phyloP scores from a whole-genome alignment of 306 rosid genomes.

The Citrullus mucosospermus region DNA sequence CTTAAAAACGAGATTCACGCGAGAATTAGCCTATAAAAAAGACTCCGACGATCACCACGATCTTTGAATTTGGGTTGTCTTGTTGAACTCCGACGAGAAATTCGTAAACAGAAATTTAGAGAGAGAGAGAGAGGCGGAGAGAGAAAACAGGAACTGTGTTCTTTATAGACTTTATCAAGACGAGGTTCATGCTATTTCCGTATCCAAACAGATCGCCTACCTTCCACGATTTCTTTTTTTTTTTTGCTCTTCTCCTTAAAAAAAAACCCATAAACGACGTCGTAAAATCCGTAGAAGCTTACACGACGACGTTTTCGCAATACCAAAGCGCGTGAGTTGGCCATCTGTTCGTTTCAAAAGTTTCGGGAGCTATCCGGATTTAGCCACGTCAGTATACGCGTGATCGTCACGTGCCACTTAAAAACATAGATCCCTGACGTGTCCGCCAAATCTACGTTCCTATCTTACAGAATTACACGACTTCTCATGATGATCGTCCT shows the following conservation, averaged over 20 bases:
- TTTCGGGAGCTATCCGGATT: slow-evolving; percentile 2
- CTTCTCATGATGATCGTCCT: background rate
- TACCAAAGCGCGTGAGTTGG: slow-evolving; percentile 17
- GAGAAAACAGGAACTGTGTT: background rate
- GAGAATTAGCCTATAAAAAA: background rate
- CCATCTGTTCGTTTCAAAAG: background rate
- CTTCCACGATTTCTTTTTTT: background rate
- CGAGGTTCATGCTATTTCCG: slow-evolving; percentile 1
- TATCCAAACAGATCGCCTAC: slow-evolving; percentile 15
- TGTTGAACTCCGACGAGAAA: background rate
- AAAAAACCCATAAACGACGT: background rate
- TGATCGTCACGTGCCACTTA: background rate
- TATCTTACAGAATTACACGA: background rate
- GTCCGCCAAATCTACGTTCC: background rate
- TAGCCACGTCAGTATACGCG: slow-evolving; percentile 27
- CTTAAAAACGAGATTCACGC: background rate
- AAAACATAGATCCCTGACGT: slow-evolving; percentile 11
- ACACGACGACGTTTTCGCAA: background rate
- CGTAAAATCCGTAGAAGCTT: background rate
- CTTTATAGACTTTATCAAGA: background rate
- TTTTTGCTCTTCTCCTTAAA: background rate
- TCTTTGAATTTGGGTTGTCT: background rate
- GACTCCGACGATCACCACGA: background rate
- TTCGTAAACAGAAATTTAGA: background rate
- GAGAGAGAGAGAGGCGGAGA: background rate